Percentiles rank a stretch among this genome's conserved stretches.
Conservation (phyloP, 176 grass and related monocot species). For the Triticum dicoccoides region DNA sequence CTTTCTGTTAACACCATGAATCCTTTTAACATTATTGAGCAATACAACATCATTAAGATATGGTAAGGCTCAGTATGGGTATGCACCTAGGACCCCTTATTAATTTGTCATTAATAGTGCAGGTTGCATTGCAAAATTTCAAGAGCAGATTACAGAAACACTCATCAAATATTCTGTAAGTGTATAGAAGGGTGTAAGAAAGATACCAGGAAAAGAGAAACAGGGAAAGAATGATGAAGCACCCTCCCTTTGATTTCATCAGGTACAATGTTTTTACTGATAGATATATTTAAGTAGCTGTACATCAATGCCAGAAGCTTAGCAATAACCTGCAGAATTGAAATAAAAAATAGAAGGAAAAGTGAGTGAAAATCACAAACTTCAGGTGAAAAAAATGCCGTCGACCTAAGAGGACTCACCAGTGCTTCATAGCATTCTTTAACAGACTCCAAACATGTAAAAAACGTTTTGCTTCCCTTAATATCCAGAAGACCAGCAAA, state of each 20-base stretch:
- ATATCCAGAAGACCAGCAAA: conserved; percentile 96
- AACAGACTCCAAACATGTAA: conserved; percentile 85
- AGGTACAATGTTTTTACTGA: conserved; percentile 95
- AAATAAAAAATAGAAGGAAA: neutral
- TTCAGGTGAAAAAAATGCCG: neutral
- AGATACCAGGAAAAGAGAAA: conserved; percentile 94
- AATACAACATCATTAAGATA: neutral
- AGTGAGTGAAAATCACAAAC: conserved; percentile 33
- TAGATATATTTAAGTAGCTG: conserved; percentile 99
- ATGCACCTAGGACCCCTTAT: neutral
- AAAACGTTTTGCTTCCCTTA: conserved; percentile 82
- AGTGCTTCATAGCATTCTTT: conserved; percentile 99
- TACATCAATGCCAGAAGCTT: conserved; percentile 99
- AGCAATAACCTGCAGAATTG: conserved; percentile 79
- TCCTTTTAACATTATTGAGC: neutral
- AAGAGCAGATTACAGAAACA: neutral
- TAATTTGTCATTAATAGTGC: neutral
- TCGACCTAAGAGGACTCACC: conserved; percentile 46
- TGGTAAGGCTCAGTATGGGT: neutral
- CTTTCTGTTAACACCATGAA: neutral
- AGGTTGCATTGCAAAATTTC: neutral
- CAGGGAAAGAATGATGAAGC: conserved; percentile 95
- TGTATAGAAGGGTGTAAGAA: neutral
- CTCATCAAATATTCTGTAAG: neutral
- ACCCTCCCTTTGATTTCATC: conserved; percentile 95